Conservation (phyloP, 169 alveolate genomes). For the Eimeria acervulina region DNA sequence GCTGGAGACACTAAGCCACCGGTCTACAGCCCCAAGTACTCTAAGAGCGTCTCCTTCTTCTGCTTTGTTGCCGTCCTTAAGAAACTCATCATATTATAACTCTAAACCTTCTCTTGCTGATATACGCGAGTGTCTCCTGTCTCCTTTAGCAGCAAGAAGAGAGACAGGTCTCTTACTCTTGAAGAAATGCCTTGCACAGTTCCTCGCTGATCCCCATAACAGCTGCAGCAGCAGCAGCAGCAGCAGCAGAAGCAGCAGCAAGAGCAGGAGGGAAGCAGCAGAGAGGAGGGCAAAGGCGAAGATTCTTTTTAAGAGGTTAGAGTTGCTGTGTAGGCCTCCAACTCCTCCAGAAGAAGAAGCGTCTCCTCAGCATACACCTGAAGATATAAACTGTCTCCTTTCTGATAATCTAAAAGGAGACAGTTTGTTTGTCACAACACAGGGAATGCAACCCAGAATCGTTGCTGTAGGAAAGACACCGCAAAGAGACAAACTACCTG, state of each 20-base stretch:
- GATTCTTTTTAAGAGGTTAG: background rate
- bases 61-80: background rate
- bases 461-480: too few species aligned
- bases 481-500: too few species aligned
- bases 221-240: background rate
- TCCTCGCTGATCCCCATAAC: too few species aligned
- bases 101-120: background rate
- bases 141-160: background rate
- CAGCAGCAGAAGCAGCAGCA: background rate
- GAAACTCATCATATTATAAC: background rate
- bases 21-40: background rate
- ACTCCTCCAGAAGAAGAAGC: too few species aligned
- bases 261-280: background rate
- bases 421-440: too few species aligned
- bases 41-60: background rate
- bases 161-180: background rate
- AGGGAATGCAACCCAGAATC: too few species aligned
- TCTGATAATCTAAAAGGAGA: too few species aligned
- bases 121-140: background rate
- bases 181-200: background rate
- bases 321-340: background rate
- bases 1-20: background rate
- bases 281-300: background rate
- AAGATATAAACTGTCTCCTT: too few species aligned
- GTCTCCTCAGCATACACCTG: too few species aligned